Percentiles rank a stretch among this genome's conserved stretches.
phyloP scores from a whole-genome alignment of 2,329 filamentous ascomycete genomes.

The Xylaria multiplex region DNA sequence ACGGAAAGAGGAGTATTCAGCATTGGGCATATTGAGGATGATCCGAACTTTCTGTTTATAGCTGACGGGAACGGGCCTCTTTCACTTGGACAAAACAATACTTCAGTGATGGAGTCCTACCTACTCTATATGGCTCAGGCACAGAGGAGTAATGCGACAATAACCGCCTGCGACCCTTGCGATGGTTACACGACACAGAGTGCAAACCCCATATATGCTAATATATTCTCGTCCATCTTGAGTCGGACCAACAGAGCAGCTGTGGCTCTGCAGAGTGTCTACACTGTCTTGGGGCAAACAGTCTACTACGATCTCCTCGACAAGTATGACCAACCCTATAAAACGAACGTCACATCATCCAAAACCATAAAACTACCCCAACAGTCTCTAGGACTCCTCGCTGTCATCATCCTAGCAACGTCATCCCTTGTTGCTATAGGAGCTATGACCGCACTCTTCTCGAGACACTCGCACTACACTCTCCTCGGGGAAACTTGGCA shows the following conservation, averaged over 20 bases:
- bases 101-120: constrained; percentile 8
- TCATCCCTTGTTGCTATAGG: too few species aligned
- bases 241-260: not conserved
- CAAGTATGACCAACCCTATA: constrained; percentile 5
- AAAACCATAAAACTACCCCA: too few species aligned
- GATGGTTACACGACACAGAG: not conserved
- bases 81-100: not conserved
- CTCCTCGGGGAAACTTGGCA: too few species aligned
- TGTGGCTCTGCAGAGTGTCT: constrained; percentile 3
- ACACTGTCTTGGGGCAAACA: not conserved
- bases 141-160: constrained; percentile 4
- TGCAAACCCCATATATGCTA: not conserved
- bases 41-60: not conserved
- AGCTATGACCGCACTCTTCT: too few species aligned
- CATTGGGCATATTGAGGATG: not conserved
- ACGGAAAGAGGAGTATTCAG: constrained; percentile 6
- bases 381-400: too few species aligned
- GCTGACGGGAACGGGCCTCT: too few species aligned
- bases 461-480: too few species aligned
- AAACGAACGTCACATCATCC: too few species aligned
- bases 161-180: not conserved
- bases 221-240: constrained; percentile 8
- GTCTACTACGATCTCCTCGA: constrained; percentile 12
- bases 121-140: not conserved
- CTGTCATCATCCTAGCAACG: too few species aligned